Percentiles rank a stretch among this genome's conserved stretches.
These are phyloP conservation scores for Exserohilum rostratum DNA, from an alignment of 2,329 filamentous ascomycete species.

Conservation along the genomic window DNA sequence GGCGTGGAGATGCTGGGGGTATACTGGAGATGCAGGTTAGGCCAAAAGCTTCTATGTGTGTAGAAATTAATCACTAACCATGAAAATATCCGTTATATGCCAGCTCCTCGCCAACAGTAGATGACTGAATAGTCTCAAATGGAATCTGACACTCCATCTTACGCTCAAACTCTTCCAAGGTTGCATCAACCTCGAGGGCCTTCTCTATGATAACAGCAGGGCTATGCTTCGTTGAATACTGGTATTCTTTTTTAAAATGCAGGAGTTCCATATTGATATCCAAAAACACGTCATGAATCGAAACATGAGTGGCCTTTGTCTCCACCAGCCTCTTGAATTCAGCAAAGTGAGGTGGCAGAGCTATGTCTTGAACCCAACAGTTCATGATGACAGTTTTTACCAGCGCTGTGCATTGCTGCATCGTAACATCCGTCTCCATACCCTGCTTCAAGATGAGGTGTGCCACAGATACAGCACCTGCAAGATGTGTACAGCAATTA, in stretches of 20 bases:
- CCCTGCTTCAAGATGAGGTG: slow-evolving; percentile 25
- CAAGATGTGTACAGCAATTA: slow-evolving; percentile 35
- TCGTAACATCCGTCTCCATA: slow-evolving; percentile 17
- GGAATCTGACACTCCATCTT: slow-evolving; percentile 18
- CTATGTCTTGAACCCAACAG: slow-evolving; percentile 32
- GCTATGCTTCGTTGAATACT: background rate
- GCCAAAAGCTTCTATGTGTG: no score
- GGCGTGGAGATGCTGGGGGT: slow-evolving; percentile 27
- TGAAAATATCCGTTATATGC: slow-evolving; percentile 31
- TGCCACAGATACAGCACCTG: slow-evolving; percentile 36
- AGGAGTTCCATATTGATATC: slow-evolving; percentile 26
- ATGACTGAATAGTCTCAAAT: slow-evolving; percentile 17
- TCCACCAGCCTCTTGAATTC: slow-evolving; percentile 19
- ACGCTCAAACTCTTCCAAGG: slow-evolving; percentile 19
- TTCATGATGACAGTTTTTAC: slow-evolving; percentile 34
- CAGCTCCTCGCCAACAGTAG: slow-evolving; percentile 10
- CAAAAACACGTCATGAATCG: slow-evolving; percentile 22
- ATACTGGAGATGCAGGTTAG: slow-evolving; percentile 11
- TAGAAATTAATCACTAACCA: slow-evolving; percentile 3
- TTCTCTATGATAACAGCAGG: slow-evolving; percentile 15
- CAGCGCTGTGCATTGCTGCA: slow-evolving; percentile 22
- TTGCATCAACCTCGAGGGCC: slow-evolving; percentile 22
- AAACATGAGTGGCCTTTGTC: slow-evolving; percentile 10
- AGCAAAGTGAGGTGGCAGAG: slow-evolving; percentile 24
- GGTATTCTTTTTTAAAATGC: slow-evolving; percentile 21